Evolutionary conservation across 108 stramenopile species (phyloP), one percentile per base, ranked within the genome.

Genomic region (Cyclostephanos invisitatus): DNA sequence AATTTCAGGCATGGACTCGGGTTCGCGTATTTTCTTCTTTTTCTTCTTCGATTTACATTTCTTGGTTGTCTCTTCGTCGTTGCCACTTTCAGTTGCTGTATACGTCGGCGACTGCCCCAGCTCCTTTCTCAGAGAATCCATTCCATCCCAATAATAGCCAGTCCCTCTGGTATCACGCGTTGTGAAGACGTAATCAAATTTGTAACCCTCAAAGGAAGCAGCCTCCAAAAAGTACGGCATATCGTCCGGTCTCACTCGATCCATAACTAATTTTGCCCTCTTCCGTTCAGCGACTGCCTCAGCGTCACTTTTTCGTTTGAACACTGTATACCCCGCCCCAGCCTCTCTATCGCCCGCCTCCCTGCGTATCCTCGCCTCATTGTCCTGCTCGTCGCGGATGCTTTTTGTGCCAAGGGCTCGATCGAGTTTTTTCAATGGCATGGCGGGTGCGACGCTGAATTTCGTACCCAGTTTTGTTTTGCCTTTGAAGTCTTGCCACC

Each of bases 101-200:
- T 28, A 37, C 32, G 67, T 61, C 6, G 15, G 20, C 22, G 40
- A 2, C 17, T 70, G 60, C 40, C 66, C 74, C 46, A 81, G 64
- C 15, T 86, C 87, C 57, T 69, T 83, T 59, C 87, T 87, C 24
- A 87, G 53, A 54, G 78, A 73, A 71, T 92, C 94, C 79, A 72
- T 88, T 20, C 94, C 94, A 80, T 94, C 93, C 93, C 93, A 94
- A 75, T 86, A 94, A 66, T 94, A 94, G 5, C 93, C 93, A 12
- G 89, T 91, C n/a, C 84, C 84, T 38, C 84, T 64, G 55, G 68
- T 74, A 64, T 76, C 76, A 55, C 81, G 21, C 46, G 91, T 92
- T 2, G 94, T 95, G 74, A 92, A 95, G 15, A 95, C 76, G 72
- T 95, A 95, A 72, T 92, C 87, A 64, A 81, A 87, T 64, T 90